Evolutionary conservation across 805 yeast genomes (phyloP).

Genomic region (Candida mattraensis): DNA sequence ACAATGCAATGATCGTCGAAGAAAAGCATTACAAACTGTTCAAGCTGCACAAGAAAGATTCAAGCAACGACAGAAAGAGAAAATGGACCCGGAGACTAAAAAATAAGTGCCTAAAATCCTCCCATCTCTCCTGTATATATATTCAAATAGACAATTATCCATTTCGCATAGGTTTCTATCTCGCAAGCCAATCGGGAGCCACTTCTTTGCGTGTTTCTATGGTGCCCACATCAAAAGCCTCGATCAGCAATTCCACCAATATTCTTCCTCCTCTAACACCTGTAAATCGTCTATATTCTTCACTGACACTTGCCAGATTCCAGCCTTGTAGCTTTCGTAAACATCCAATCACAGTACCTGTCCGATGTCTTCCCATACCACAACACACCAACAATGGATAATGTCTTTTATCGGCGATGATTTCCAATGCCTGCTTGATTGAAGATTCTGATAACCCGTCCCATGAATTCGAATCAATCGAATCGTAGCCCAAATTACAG

Average conservation of each 20-base stretch:
- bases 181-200: slow-evolving; percentile 50
- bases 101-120: too few relatives aligned
- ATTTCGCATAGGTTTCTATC: slow-evolving; percentile 14
- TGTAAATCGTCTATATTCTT: slow-evolving; percentile 91
- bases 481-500: slow-evolving; percentile 71
- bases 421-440: slow-evolving; percentile 73
- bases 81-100: too few relatives aligned
- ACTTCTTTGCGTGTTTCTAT: slow-evolving; percentile 40
- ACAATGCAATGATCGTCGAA: slow-evolving; percentile 76
- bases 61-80: slow-evolving; percentile 33
- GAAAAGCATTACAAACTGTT: slow-evolving; percentile 64
- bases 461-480: slow-evolving; percentile 74
- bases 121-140: background rate
- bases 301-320: slow-evolving; percentile 91
- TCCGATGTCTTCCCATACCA: slow-evolving; percentile 97
- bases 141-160: background rate
- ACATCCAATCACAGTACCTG: slow-evolving; percentile 97
- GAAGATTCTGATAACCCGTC: slow-evolving; percentile 86
- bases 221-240: slow-evolving; percentile 54
- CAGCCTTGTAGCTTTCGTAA: slow-evolving; percentile 91
- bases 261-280: slow-evolving; percentile 93
- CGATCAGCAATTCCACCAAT: slow-evolving; percentile 86
- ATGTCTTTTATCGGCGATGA: slow-evolving; percentile 68
- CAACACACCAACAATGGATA: slow-evolving; percentile 92
- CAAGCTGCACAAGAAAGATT: slow-evolving; percentile 60